phyloP scores from a whole-genome alignment of 176 grass and related monocot genomes.

The Carex pumila region DNA sequence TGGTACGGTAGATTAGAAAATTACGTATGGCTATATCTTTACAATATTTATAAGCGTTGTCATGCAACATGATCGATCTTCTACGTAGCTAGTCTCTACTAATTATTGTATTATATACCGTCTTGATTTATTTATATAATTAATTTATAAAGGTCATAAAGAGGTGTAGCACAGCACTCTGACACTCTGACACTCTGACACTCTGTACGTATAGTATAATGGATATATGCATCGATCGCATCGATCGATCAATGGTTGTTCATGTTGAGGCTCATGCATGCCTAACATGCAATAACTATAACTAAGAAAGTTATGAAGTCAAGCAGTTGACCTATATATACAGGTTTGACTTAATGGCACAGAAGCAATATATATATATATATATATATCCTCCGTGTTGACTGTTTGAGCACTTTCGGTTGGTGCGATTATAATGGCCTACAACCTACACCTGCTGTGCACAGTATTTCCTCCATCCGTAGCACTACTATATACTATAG shows the following conservation, averaged over 20 bases:
- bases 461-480: neutral
- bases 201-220: too few species aligned
- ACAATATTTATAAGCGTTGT: too few species aligned
- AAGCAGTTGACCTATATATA: neutral
- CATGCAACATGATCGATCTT: too few species aligned
- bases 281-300: neutral
- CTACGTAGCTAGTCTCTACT: too few species aligned
- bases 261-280: neutral
- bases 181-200: too few species aligned
- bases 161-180: neutral
- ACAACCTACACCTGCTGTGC: neutral
- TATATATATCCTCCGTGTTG: conserved; percentile 5
- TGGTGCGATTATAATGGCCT: conserved; percentile 11
- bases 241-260: neutral
- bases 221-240: neutral
- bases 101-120: too few species aligned
- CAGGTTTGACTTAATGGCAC: neutral
- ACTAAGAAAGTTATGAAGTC: conserved; percentile 1
- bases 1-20: too few species aligned
- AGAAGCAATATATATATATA: neutral
- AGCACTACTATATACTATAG: neutral
- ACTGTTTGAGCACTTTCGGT: conserved; percentile 24
- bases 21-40: too few species aligned
- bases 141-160: neutral
- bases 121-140: too few species aligned